Conservation (phyloP, 805 yeast genomes). For the Saturnispora silvae region DNA sequence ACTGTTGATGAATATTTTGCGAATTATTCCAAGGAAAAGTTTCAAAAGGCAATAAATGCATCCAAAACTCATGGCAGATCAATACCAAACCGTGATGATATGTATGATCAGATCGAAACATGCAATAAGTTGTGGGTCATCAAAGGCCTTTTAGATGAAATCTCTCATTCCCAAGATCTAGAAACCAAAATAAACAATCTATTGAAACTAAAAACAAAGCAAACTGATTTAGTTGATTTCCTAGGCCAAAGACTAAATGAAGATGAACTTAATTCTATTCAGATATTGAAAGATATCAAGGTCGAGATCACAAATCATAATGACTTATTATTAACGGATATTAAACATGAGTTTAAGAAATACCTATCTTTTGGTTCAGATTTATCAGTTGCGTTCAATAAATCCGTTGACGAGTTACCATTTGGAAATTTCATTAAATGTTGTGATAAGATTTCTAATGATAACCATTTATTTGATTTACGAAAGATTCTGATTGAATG, state of each 20-base stretch:
- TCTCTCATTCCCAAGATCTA: not conserved
- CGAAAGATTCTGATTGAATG: constrained; percentile 18
- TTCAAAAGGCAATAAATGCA: constrained; percentile 1
- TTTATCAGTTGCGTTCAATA: constrained; percentile 9
- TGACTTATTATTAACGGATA: constrained; percentile 3
- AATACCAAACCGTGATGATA: not conserved
- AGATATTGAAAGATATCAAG: constrained; percentile 13
- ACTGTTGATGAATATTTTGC: constrained; percentile 8
- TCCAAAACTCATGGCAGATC: not conserved
- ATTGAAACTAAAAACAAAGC: constrained; percentile 14
- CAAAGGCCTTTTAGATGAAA: constrained; percentile 21
- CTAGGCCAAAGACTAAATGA: not conserved
- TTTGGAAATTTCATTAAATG: constrained; percentile 14
- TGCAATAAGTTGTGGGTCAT: constrained; percentile 25
- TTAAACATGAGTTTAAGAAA: constrained; percentile 8
- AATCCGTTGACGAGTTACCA: constrained; percentile 4
- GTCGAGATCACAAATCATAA: constrained; percentile 9
- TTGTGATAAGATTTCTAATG: constrained; percentile 9
- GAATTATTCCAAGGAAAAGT: constrained; percentile 8
- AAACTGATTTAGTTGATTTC: constrained; percentile 9
- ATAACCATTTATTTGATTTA: constrained; percentile 15
- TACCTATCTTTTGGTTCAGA: constrained; percentile 9
- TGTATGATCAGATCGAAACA: constrained; percentile 19
- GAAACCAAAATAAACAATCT: constrained; percentile 9
- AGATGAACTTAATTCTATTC: constrained; percentile 5